phyloP scores from a whole-genome alignment of 345 rosid species.

The Rhizophora apiculata region DNA sequence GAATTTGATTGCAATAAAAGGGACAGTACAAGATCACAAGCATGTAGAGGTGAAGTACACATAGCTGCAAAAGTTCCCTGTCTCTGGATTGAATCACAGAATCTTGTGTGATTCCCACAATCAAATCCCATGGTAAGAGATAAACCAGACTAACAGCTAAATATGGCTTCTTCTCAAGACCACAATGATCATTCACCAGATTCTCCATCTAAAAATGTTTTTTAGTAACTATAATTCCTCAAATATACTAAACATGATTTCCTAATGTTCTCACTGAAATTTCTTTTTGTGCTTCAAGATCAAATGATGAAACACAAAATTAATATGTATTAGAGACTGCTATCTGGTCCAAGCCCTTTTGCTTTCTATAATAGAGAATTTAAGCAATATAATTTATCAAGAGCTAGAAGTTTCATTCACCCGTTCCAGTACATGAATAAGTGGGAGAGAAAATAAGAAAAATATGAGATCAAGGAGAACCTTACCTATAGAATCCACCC shows the following conservation, averaged over 20 bases:
- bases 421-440: not conserved
- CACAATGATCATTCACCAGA: not conserved
- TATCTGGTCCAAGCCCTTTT: not conserved
- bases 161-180: not conserved
- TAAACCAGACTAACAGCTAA: too few relatives aligned
- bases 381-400: not conserved
- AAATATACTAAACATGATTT: not conserved
- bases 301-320: not conserved
- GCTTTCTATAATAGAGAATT: not conserved
- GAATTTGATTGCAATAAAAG: too few relatives aligned
- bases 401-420: not conserved
- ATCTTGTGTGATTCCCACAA: too few relatives aligned
- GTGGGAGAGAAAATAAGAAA: constrained; percentile 7
- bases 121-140: too few relatives aligned
- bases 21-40: too few relatives aligned
- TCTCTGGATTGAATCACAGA: too few relatives aligned
- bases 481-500: constrained; percentile 87
- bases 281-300: not conserved
- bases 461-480: constrained; percentile 3
- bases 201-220: not conserved
- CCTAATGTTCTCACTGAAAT: not conserved
- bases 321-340: not conserved
- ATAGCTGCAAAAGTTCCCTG: too few relatives aligned
- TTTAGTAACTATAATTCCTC: not conserved
- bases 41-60: too few relatives aligned